These are phyloP conservation scores for Pseudozyma tsukubaensis DNA, from an alignment of 1,284 basidiomycete species.

Conservation along the genomic window DNA sequence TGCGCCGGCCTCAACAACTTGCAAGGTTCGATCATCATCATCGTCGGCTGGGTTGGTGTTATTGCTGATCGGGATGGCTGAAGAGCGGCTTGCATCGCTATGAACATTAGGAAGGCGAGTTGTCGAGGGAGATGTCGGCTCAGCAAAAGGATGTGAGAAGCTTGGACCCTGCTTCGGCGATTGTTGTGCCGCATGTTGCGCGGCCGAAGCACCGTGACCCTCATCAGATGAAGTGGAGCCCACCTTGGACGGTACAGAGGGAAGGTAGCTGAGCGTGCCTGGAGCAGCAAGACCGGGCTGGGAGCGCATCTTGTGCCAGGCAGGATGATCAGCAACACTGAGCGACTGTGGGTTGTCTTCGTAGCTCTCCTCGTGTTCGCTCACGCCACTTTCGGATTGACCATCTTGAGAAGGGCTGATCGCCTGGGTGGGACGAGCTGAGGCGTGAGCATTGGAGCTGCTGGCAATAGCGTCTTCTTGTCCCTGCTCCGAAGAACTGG, in stretches of 20 bases:
- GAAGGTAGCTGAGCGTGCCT: slow-evolving; percentile 41
- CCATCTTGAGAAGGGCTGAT: slow-evolving; percentile 9
- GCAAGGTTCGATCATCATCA: slow-evolving; percentile 1
- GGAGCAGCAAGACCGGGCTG: slow-evolving; percentile 34
- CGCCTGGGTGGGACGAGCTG: not conserved
- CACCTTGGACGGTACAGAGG: slow-evolving; percentile 21
- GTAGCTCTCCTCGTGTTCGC: slow-evolving; percentile 26
- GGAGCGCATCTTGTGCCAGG: slow-evolving; percentile 32
- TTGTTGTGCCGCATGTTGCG: not conserved
- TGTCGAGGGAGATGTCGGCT: not conserved
- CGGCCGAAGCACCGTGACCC: not conserved
- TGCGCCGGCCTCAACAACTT: slow-evolving; percentile 32
- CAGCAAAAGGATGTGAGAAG: slow-evolving; percentile 28
- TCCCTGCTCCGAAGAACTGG: slow-evolving; percentile 32
- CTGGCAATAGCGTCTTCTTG: slow-evolving; percentile 18
- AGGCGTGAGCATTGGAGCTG: not conserved
- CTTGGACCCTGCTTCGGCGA: not conserved
- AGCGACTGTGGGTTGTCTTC: slow-evolving; percentile 34
- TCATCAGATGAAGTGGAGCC: not conserved
- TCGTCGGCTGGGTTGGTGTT: not conserved
- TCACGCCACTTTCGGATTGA: not conserved
- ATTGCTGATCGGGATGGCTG: not conserved
- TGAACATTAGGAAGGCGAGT: not conserved
- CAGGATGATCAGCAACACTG: slow-evolving; percentile 38
- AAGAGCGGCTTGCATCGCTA: not conserved